Conservation (phyloP, 441 rosid species). For the Arabidopsis lyrata region DNA sequence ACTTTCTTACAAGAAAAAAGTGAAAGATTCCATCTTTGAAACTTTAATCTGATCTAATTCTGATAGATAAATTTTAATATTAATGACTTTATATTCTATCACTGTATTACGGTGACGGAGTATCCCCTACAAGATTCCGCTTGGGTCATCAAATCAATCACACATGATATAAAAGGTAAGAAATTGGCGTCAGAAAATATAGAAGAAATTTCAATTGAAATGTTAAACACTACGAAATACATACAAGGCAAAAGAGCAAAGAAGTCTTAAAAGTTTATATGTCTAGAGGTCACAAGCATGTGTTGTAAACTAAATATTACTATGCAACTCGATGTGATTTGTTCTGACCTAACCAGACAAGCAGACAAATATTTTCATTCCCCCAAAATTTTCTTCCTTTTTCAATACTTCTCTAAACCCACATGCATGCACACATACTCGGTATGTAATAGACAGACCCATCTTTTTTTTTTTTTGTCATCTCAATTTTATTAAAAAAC, state of each 20-base stretch:
- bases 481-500: too few relatives aligned
- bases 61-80: neutral
- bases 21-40: neutral
- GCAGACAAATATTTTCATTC: conserved; percentile 36
- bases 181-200: too few relatives aligned
- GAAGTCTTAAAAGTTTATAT: neutral
- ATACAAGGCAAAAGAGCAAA: conserved; percentile 7
- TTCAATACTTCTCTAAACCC: conserved; percentile 24
- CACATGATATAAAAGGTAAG: neutral
- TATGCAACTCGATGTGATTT: conserved; percentile 44
- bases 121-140: neutral
- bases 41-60: neutral
- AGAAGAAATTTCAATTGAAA: neutral
- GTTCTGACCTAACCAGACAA: conserved; percentile 42
- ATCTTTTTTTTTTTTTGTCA: neutral
- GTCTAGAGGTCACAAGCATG: conserved; percentile 41
- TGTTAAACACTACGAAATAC: conserved; percentile 8
- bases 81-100: too few relatives aligned
- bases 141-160: conserved; percentile 14
- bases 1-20: neutral
- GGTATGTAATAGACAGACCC: neutral
- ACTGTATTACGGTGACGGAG: conserved; percentile 2
- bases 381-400: conserved; percentile 20
- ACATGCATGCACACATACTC: conserved; percentile 40
- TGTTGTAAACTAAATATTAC: conserved; percentile 2